Evolutionary conservation across 2,329 filamentous ascomycete species (phyloP).

Genomic region (Ascochyta pisi): DNA sequence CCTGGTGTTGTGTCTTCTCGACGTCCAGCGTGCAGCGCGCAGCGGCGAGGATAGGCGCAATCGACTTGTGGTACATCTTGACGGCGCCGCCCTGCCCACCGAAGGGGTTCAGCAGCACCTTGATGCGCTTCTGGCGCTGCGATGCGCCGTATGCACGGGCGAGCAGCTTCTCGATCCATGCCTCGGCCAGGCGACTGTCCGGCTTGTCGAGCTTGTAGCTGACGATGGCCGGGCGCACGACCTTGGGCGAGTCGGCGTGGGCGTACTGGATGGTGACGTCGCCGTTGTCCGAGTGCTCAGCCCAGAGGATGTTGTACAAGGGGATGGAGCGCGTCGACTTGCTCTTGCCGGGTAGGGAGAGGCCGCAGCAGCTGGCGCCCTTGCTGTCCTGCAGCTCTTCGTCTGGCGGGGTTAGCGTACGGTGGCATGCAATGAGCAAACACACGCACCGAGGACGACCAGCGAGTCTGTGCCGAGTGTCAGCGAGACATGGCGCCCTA

Average conservation of each 20-base stretch:
- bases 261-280: conserved; percentile 78
- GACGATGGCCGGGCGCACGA: conserved; percentile 67
- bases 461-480: conserved; percentile 67
- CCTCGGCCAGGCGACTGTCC: conserved; percentile 56
- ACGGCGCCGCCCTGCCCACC: conserved; percentile 81
- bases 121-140: conserved; percentile 76
- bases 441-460: conserved; percentile 61
- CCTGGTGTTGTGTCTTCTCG: conserved; percentile 71
- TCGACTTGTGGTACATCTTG: conserved; percentile 75
- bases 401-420: conserved; percentile 49
- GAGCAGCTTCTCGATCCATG: conserved; percentile 71
- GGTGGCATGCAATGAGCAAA: too few species aligned
- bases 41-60: conserved; percentile 82
- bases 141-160: conserved; percentile 73
- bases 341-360: conserved; percentile 56
- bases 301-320: conserved; percentile 86
- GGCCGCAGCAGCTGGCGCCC: conserved; percentile 62
- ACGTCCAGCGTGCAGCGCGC: conserved; percentile 80
- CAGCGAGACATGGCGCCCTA: conserved; percentile 65
- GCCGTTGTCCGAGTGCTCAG: conserved; percentile 64
- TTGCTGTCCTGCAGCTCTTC: conserved; percentile 60
- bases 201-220: conserved; percentile 66
- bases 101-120: conserved; percentile 89
- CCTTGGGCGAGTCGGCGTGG: conserved; percentile 60
- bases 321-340: conserved; percentile 68